Evolutionary conservation across 1,284 basidiomycete species (phyloP), one percentile per base, ranked within the genome.

Genomic region (Puccinia novopanici): DNA sequence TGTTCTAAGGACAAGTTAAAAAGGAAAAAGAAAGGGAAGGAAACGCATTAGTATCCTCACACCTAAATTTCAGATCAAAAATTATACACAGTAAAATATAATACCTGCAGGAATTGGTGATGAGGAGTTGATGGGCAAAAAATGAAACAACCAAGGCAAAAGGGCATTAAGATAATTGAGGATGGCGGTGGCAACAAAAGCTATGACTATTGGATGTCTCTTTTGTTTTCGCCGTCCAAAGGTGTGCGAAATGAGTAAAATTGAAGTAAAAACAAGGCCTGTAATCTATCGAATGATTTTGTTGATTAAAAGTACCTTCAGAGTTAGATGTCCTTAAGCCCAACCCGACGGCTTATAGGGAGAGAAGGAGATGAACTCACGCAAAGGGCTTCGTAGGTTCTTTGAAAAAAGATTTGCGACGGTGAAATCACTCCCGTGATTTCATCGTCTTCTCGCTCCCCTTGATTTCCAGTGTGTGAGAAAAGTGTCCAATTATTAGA

Each of bases 151-250:
- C 74, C 74, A 76, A 50, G 74, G 74, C 45, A 76, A 52, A 34
- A 76, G 57, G 27, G 57, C 74, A 76, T 76, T 76, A 22, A 37
- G 67, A 34, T 76, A 76, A 37, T 61, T 65, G 10, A 76, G 34
- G 15, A 76, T 37, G 9, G 74, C 74, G 24, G 37, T 76, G 27
- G 30, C 24, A 19, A 76, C 30, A 50, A 76, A 76, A n/a, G 34
- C 57, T 63, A 67, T 76, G 30, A 65, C 74, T 24, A 76, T 48
- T 19, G 59, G 74, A 48, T 61, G 59, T 30, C 57, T 76, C 59
- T 67, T 76, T 57, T 61, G 48, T 50, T n/a, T 42, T 19, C 74
- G 54, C 45, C 63, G 50, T 17, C 74, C 74, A 15, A 65, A 52
- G 45, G 50, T 63, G 19, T 63, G 40, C 17, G 59, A 65, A 48